A percentile compares a stretch with the other conserved stretches of the same genome.
phyloP scores from a whole-genome alignment of 768 basidiomycete genomes.

The Melanogaster broomeanus region DNA sequence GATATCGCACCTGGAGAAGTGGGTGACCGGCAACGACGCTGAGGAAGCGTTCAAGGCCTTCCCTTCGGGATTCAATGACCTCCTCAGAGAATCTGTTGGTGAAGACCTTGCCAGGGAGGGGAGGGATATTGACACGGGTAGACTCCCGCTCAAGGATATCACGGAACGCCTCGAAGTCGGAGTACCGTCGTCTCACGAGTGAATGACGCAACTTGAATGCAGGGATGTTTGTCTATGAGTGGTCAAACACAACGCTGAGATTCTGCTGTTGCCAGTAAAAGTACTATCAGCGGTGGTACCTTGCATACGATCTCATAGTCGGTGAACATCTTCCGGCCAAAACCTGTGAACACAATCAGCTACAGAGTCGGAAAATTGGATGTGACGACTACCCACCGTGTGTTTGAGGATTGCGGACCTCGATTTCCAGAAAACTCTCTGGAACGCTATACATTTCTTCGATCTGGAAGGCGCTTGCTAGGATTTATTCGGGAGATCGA shows the following conservation, averaged over 20 bases:
- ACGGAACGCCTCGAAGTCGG: slow-evolving; percentile 95
- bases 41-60: slow-evolving; percentile 93
- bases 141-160: slow-evolving; percentile 97
- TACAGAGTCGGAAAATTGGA: background rate
- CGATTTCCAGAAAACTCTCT: slow-evolving; percentile 96
- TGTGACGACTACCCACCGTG: slow-evolving; percentile 58
- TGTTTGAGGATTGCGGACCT: slow-evolving; percentile 95
- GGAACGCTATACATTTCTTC: slow-evolving; percentile 99
- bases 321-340: slow-evolving; percentile 98
- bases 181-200: slow-evolving; percentile 84
- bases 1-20: slow-evolving; percentile 75
- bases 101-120: slow-evolving; percentile 97
- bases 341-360: slow-evolving; percentile 51
- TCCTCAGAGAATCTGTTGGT: slow-evolving; percentile 98
- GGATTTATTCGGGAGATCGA: slow-evolving; percentile 29
- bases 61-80: slow-evolving; percentile 88
- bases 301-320: slow-evolving; percentile 99
- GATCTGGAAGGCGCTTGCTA: slow-evolving; percentile 55
- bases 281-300: slow-evolving; percentile 40
- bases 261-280: slow-evolving; percentile 1
- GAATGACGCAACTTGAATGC: slow-evolving; percentile 98
- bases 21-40: slow-evolving; percentile 98
- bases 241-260: background rate
- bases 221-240: slow-evolving; percentile 89
- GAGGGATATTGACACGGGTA: slow-evolving; percentile 96